Base-by-base conservation (phyloP, 495 filamentous ascomycete genomes). In the Platismatia glauca region DNA sequence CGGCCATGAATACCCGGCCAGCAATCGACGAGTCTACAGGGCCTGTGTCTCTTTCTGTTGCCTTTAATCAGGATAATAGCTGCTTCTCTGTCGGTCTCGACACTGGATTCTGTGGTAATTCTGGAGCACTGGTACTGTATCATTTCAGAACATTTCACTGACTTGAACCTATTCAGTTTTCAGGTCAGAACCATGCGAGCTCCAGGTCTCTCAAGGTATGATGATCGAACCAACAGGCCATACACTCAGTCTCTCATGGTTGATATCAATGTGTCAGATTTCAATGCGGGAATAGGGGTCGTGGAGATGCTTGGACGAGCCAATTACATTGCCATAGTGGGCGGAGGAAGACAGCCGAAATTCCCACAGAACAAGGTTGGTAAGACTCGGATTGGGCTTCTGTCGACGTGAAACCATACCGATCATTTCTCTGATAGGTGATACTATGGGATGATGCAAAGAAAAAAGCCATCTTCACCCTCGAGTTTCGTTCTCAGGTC, bases 381-480 rank as follows among this genome's bases (percentile, higher is more conserved):
- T 64, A 64, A 55, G 60, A 64, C 35, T 64, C 37, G n/a, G 48
- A 37, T 48, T 4, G 35, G 24, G 22, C 27, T 43, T 18, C 34
- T 5, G 24, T 33, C 24, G n/a, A 39, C 59, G 57, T 58, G 50
- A 66, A 0, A 2, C 13, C 18, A 35, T 31, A 22, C 52, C 58
- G 24, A 61, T 12, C 9, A n/a, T 62, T 58, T 13, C 37, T 60
- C 16, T 20, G n/a, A 39, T 57, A 90, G 88, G 79, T 92, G 63
- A 82, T 95, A 34, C 88, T 97, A 63, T 98, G 93, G 94, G 91
- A 97, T 71, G 90, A 95, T 67, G 80, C 79, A 31, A 90, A 89
- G 66, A 84, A 88, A 65, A 89, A 89, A 68, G 80, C 83, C 8
- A 86, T 83, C 33, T 82, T 91, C 52, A 84, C 84, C 0, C 81